Base-by-base conservation (phyloP, 2,329 filamentous ascomycete species). In the Sarocladiaceae sp. region DNA sequence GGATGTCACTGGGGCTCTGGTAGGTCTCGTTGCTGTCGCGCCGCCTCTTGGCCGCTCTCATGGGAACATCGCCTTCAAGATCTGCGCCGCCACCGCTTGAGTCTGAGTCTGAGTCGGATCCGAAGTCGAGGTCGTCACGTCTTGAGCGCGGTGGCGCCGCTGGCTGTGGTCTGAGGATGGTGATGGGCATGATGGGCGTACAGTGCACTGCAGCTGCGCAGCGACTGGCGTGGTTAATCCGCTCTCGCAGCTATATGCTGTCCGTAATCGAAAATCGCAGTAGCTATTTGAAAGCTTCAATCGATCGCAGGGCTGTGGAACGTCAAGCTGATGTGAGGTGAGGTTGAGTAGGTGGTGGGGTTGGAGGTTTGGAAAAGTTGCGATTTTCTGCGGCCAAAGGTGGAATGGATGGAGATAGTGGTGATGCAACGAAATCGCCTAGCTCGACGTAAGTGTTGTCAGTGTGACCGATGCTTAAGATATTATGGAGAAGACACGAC, bases 1-100 rank as follows among this genome's bases (percentile, higher is more conserved):
- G 83, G 53, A 96, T 84, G 27, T 74, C 68, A 55, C 66, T 55
- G 47, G 57, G 55, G 21, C 56, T 52, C 44, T 55, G 57, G 11
- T 54, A 51, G 21, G 52, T 51, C 19, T 50, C 49, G 16, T 45
- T 26, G 44, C 53, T 53, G 41, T 57, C 57, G 41, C 60, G 56
- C 26, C 62, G 59, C 44, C 66, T 63, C 54, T 70, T 70, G 33
- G 61, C 47, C 12, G 63, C 63, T 35, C 62, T 58, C 68, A 74
- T 75, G 43, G 67, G 57, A 42, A 70, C 53, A 51, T 73, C 66
- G 45, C 67, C 65, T 23, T 69, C 62, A 6, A 73, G 51, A 43
- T 71, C 68, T 13, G 59, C 70, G 35, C 70, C 72, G 47, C 69
- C 72, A 46, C 68, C 70, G 24, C 65, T 65, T 10, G 66, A 68